phyloP scores from a whole-genome alignment of 495 filamentous ascomycete species.

The Paragyromitra xinjiangensis region DNA sequence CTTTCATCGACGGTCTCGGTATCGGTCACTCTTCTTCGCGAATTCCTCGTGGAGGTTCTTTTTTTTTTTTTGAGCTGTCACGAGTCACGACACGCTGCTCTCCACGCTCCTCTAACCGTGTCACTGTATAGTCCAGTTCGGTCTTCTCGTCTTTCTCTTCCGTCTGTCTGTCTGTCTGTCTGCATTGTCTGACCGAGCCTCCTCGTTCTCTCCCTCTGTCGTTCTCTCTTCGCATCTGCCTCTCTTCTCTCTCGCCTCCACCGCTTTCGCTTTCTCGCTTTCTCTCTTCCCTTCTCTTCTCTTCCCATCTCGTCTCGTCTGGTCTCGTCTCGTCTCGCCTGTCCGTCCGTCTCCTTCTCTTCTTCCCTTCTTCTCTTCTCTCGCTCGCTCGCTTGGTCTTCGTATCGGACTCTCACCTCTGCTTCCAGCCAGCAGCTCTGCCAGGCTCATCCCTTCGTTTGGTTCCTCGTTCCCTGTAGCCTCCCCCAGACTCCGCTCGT shows the following conservation, averaged over 20 bases:
- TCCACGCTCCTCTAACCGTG: constrained; percentile 28
- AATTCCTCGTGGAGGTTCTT: background rate
- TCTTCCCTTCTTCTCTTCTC: constrained; percentile 17
- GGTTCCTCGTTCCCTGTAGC: constrained; percentile 24
- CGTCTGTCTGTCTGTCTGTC: background rate
- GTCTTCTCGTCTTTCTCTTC: constrained; percentile 10
- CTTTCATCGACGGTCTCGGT: background rate
- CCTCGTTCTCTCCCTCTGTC: constrained; percentile 3
- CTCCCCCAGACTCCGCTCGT: constrained; percentile 12
- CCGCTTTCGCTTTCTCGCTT: constrained; percentile 11
- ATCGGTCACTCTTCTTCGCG: constrained; percentile 18
- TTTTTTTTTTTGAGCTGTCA: constrained; percentile 31
- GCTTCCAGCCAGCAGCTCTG: constrained; percentile 32
- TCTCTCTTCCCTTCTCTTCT: background rate
- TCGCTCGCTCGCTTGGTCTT: constrained; percentile 43
- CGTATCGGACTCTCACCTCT: constrained; percentile 5
- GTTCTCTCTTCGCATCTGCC: constrained; percentile 21
- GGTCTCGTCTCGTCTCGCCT: constrained; percentile 19
- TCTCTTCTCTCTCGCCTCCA: constrained; percentile 10
- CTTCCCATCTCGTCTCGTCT: constrained; percentile 5
- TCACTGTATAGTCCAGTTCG: constrained; percentile 10
- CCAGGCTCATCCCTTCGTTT: constrained; percentile 48
- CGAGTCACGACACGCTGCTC: constrained; percentile 47
- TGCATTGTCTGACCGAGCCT: background rate
- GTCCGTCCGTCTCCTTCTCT: constrained; percentile 3